Evolutionary conservation across 2,329 filamentous ascomycete species (phyloP).

Genomic region (Pleurostoma richardsiae): DNA sequence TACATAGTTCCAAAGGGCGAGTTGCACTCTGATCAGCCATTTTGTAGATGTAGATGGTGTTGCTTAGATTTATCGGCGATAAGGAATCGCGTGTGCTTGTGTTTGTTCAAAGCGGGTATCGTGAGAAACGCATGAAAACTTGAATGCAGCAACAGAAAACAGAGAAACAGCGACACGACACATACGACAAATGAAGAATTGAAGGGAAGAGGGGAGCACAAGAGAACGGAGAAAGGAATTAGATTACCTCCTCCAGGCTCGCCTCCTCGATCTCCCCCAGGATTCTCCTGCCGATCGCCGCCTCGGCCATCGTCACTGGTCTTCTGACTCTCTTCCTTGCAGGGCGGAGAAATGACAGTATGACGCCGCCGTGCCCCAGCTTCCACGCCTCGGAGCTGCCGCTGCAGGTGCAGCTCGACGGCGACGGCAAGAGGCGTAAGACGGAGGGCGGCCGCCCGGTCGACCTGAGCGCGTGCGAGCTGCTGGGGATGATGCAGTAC

Average conservation of each 20-base stretch:
- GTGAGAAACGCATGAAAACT: too few relatives aligned
- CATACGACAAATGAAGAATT: background rate
- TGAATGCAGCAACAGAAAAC: too few relatives aligned
- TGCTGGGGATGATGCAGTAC: slow-evolving; percentile 57
- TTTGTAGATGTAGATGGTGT: background rate
- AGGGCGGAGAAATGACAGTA: slow-evolving; percentile 18
- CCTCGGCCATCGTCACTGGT: slow-evolving; percentile 24
- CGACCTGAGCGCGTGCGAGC: slow-evolving; percentile 49
- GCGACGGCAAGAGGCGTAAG: slow-evolving; percentile 48
- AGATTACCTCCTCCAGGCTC: slow-evolving; percentile 52
- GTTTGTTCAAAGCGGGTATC: too few relatives aligned
- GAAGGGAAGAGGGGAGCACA: background rate
- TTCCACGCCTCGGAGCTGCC: slow-evolving; percentile 50
- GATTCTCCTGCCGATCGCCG: slow-evolving; percentile 40
- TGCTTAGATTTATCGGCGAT: slow-evolving; percentile 9
- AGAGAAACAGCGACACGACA: background rate
- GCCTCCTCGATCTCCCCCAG: slow-evolving; percentile 51
- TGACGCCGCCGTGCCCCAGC: slow-evolving; percentile 54
- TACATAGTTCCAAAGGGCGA: slow-evolving; percentile 5
- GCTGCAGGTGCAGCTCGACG: slow-evolving; percentile 40
- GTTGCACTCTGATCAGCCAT: slow-evolving; percentile 3
- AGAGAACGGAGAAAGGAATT: background rate
- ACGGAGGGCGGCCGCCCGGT: slow-evolving; percentile 31
- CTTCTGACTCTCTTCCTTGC: background rate
- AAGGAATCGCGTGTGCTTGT: background rate